phyloP scores from a whole-genome alignment of 495 filamentous ascomycete species.

The Hypoxylon lienhwacheense region DNA sequence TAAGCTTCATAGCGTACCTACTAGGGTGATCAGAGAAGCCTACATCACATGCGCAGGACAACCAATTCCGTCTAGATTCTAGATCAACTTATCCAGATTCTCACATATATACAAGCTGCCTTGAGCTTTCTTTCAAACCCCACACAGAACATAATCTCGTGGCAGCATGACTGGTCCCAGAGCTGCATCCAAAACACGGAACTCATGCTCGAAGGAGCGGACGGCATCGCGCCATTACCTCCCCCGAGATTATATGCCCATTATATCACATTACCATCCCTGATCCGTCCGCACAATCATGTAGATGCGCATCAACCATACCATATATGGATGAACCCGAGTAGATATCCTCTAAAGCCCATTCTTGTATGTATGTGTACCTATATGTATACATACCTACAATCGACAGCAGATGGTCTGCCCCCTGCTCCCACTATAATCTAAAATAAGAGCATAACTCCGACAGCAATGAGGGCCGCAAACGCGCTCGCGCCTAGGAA shows the following conservation, averaged over 20 bases:
- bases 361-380: conserved; percentile 2
- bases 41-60: not conserved
- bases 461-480: conserved; percentile 53
- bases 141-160: not conserved
- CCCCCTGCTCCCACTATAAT: not conserved
- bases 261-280: conserved; percentile 4
- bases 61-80: not conserved
- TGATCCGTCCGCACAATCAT: not conserved
- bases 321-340: conserved; percentile 8
- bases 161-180: too few relatives aligned
- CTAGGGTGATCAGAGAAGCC: too few relatives aligned
- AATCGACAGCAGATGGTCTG: not conserved
- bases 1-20: too few relatives aligned
- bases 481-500: conserved; percentile 51
- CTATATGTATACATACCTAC: conserved; percentile 1
- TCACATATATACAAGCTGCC: not conserved
- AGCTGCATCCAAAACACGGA: not conserved
- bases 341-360: not conserved
- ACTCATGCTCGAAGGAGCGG: conserved; percentile 29
- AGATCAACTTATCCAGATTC: not conserved
- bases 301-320: not conserved
- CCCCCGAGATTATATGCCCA: conserved; percentile 10
- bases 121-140: not conserved
- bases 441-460: conserved; percentile 49
- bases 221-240: conserved; percentile 35